Evolutionary conservation across 805 yeast genomes (phyloP), one percentile per base, ranked within the genome.

Genomic region (Yarrowia hollandica): DNA sequence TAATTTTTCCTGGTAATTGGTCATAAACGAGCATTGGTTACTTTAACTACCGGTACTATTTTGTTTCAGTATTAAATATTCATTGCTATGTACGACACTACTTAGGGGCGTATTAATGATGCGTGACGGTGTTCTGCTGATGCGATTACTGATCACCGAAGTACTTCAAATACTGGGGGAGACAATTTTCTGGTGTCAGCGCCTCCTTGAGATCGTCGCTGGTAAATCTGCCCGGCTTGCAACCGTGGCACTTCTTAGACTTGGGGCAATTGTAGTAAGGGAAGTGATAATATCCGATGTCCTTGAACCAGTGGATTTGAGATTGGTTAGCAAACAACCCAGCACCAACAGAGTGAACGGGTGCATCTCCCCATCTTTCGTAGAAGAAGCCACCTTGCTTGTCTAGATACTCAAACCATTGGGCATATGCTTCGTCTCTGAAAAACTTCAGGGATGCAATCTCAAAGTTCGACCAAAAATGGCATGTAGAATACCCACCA

Each of bases 341-440:
- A 8, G 44, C 58, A 11, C 58, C 58, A 8, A 52, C 58, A 19
- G 58, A 35, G 69, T 90, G 96, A 14, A 90, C 88, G 0, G 96
- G 96, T 0, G 96, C 96, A 73, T 90, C 97, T 12, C 97, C 97
- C 97, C 97, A 90, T 61, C 96, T 74, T 71, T 90, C 96, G 73
- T 90, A 90, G 75, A 86, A 90, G 68, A 90, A 85, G 2, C 95
- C 95, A 61, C 95, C 91, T 1, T 84, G 75, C 41, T 74, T 72
- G 68, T 89, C 94, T 62, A 88, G 77, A 66, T 79, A 74, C 26
- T 84, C 83, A 64, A 88, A 86, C 71, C 83, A 88, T 39, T 78
- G 79, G 26, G 75, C 71, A 71, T 90, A 90, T 12, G 85, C 85
- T 52, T 84, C 82, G 25, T 82, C 74, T 68, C 91, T 75, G 83